Base-by-base conservation (phyloP, 805 yeast species). In the Ogataea sp. region DNA sequence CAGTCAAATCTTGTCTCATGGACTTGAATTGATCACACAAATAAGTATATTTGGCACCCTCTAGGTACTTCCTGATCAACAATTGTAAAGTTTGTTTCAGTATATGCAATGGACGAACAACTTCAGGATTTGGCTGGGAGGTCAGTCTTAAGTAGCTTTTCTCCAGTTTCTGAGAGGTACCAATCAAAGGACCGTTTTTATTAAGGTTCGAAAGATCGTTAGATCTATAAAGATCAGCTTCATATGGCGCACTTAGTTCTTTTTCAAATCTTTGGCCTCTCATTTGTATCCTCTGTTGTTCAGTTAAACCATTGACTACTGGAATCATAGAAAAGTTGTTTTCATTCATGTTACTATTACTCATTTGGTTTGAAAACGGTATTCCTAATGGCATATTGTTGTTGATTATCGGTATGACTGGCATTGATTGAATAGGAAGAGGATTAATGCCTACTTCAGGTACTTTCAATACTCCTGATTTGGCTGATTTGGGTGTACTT, bases 21-120 rank as follows among this genome's bases (percentile, higher is more conserved):
- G 97, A 84, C 60, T 89, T 90, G 54, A 90, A 75, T 61, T 90
- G 98, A 57, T 86, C 93, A 53, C 90, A 82, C 11, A 85, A 60
- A 57, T 90, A 90, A 29, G 79, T 69, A 55, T 93, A 93, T 36
- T 71, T 68, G 16, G 71, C 71, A 33, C 64, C 67, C n/a, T 66
- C 61, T 43, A 56, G 45, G 48, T 76, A 79, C 51, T 80, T 81
- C 9, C 61, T 53, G 44, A 75, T 58, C 7, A 90, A 68, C 35
- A 68, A 56, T 18, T 65, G 64, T 32, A 81, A 61, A 2, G 95
- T 71, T 48, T 73, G 68, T 43, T 71, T 68, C 40, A 90, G 61
- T 1, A 87, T 66, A 1, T 52, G 56, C 33, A 75, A 64, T 0
- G 97, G 97, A 35, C 98, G 69, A 2, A 90, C 96, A 21, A 70